A percentile compares a stretch with the other conserved stretches of the same genome.
phyloP scores from a whole-genome alignment of 441 rosid species.

The Theobroma grandiflorum region DNA sequence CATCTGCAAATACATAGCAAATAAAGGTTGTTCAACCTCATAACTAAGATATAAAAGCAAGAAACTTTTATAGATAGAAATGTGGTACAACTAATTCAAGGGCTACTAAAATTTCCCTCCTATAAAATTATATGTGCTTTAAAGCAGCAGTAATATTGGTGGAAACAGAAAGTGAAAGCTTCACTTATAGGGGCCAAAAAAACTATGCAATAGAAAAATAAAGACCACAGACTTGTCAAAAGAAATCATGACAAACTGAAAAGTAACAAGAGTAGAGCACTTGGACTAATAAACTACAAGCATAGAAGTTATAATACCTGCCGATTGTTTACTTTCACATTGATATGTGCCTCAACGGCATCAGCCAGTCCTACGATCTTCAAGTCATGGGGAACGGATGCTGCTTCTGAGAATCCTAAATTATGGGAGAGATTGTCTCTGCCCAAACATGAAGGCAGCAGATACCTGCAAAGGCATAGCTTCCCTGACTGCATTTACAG shows the following conservation, averaged over 20 bases:
- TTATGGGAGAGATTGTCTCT: constrained; percentile 51
- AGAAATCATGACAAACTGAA: background rate
- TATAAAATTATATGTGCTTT: background rate
- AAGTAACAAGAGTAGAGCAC: background rate
- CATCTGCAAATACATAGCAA: constrained; percentile 52
- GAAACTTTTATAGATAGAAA: background rate
- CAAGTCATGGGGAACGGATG: constrained; percentile 56
- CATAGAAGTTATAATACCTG: constrained; percentile 58
- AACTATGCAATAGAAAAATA: background rate
- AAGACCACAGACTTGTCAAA: constrained; percentile 4
- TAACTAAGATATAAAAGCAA: background rate
- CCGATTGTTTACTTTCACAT: constrained; percentile 75
- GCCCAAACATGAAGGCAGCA: constrained; percentile 69
- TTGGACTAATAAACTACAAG: background rate
- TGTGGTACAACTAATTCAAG: constrained; percentile 4
- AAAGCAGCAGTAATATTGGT: background rate
- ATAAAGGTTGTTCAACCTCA: constrained; percentile 16
- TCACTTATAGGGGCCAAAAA: background rate
- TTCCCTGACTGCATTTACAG: constrained; percentile 84
- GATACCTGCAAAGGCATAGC: constrained; percentile 88
- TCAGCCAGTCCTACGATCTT: constrained; percentile 85
- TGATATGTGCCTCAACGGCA: constrained; percentile 88
- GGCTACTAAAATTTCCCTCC: background rate
- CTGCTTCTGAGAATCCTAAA: constrained; percentile 59
- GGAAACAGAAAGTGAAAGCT: constrained; percentile 12